Evolutionary conservation across 192 early-diverging fungal genomes (phyloP), one percentile per base, ranked within the genome.

Genomic region (Spinellus fusiger): DNA sequence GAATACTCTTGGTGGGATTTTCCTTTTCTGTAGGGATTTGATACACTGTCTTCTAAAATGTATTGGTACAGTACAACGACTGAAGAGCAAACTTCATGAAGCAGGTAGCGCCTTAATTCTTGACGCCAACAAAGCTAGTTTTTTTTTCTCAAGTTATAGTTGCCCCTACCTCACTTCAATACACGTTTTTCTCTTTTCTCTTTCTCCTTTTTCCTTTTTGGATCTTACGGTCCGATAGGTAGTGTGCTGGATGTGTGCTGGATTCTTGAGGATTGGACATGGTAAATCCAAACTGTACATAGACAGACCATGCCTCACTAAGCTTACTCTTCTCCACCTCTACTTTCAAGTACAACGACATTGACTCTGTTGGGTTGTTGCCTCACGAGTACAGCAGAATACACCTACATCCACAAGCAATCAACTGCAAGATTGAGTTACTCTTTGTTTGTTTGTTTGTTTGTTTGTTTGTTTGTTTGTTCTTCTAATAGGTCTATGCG

Each of bases 61-160:
- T 88, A 64, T 86, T 95, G 20, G 94, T 96, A 66, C 90, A 96
- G 65, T 88, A 98, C 20, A 98, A 77, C 16, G 92, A 94, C 62
- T 99, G 97, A 27, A 99, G 77, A 13, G 96, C 76, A 54, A 93
- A 96, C 78, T 98, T 99, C 93, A 99, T 95, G 73, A 98, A 99
- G 74, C 96, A 95, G 0, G 97, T 99, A 1, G 95, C 94, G n/a
- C 94, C 97, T 73, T 98, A 94, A 73, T 99, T 99, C 67, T 89
- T 90, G 56, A 99, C 77, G 1, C 95, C 96, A 23, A 98, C 92
- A 73, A 80, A 92, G 5, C 96, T 94, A 28, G 94, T 94, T 70
- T 87, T 80, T 49, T 80, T 80, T 69, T 89, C 89, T 40, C 94
- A 97, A 69, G n/a, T 22, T 20, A 7, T 5, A 26, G 18, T 50